These are phyloP conservation scores for Cercophora newfieldiana DNA, from an alignment of 495 filamentous ascomycete genomes.

Conservation along the genomic window DNA sequence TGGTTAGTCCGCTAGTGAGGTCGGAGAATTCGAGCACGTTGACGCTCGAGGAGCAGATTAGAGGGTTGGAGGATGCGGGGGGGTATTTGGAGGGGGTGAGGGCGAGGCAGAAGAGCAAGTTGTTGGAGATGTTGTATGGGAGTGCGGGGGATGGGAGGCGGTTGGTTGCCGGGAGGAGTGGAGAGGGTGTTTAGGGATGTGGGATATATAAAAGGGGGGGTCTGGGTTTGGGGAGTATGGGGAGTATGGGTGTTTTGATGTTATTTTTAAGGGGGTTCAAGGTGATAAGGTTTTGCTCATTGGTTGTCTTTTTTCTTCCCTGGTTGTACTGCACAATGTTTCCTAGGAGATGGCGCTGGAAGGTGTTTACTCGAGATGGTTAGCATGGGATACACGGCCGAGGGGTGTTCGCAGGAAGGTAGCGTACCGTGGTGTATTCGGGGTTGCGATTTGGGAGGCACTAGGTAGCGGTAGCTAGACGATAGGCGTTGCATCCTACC, in stretches of 20 bases:
- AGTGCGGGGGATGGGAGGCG: constrained; percentile 29
- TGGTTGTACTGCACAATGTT: too few species aligned
- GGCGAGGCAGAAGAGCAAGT: constrained; percentile 75
- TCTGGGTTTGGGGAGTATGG: neutral
- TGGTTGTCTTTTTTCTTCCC: neutral
- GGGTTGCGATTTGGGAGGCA: neutral
- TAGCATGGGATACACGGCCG: neutral
- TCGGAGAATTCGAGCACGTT: constrained; percentile 65
- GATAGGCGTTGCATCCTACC: neutral
- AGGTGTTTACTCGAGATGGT: neutral
- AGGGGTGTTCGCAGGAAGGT: neutral
- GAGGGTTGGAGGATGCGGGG: constrained; percentile 75
- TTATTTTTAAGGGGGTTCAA: neutral
- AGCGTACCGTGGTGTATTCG: neutral
- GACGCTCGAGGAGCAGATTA: constrained; percentile 79
- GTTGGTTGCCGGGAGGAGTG: constrained; percentile 14
- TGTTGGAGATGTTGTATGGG: constrained; percentile 79
- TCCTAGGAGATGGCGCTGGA: too few species aligned
- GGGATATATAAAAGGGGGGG: neutral
- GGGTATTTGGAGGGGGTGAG: constrained; percentile 70
- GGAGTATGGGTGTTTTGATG: neutral
- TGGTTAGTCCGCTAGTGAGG: constrained; percentile 78
- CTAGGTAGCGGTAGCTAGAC: neutral
- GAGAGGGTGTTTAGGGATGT: neutral
- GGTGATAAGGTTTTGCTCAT: neutral